Base-by-base conservation (phyloP, 2,329 filamentous ascomycete genomes). In the Rutstroemia sp. region DNA sequence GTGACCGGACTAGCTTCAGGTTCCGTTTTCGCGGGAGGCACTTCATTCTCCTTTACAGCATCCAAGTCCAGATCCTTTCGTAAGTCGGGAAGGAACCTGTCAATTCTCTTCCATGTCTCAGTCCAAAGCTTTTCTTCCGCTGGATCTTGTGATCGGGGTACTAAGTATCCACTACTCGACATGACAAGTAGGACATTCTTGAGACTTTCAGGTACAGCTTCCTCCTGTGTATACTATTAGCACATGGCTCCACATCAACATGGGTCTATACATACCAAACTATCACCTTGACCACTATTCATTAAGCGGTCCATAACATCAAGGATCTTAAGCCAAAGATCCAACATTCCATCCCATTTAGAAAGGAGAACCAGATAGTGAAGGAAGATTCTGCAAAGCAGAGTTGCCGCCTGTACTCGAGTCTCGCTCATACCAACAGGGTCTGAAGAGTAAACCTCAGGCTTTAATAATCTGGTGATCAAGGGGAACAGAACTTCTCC, bases 101-200 rank as follows among this genome's bases (percentile, higher is more conserved):
- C 82, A 58, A 86, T 81, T 34, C 82, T 75, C 67, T 84, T 84
- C 82, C 78, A 84, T 4, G 78, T 85, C 69, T 86, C 83, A 14
- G 71, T 74, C 81, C 77, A 86, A 17, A 84, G 73, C 65, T 76
- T 77, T 68, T 78, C 78, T 64, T 80, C 79, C 5, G 73, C 74
- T 1, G 76, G 68, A 60, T 85, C 78, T 63, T 78, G 72, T 61
- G 73, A 76, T 12, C 89, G 89, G 1, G 88, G 81, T 0, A 89
- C 84, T 5, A 99, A 80, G 65, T 89, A 92, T 38, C 88, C 92
- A 51, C 87, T 92, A 69, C 86, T 94, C 5, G 88, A 85, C 91
- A 99, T 96, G 66, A 99, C 94, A 9, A 99, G 78, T 23, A 97
- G 76, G 52, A 97, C 91, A 63, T 99, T 99, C 74, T 99, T 99